Evolutionary conservation across 1,284 basidiomycete species (phyloP).

Genomic region (Cutaneotrichosporon spelunceum): DNA sequence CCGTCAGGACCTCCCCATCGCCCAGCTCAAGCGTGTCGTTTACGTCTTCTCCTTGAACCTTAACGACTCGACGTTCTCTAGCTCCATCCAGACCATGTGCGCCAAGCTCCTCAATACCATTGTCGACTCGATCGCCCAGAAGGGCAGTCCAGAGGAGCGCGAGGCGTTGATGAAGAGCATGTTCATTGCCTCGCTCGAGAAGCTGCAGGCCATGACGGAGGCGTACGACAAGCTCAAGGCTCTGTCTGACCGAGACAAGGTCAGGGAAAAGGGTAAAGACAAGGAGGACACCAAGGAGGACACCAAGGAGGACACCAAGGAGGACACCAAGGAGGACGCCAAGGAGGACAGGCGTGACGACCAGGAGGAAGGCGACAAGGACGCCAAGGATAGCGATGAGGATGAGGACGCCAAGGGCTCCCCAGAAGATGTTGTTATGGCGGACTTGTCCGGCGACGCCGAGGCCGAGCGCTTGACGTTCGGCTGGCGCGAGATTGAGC

Average conservation of each 20-base stretch:
- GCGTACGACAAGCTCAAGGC: conserved; percentile 57
- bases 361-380: conserved; percentile 2
- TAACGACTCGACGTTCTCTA: conserved; percentile 81
- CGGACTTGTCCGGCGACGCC: conserved; percentile 27
- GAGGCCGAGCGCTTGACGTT: conserved; percentile 38
- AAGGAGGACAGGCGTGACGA: conserved; percentile 3
- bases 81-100: conserved; percentile 83
- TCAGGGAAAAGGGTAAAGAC: conserved; percentile 46
- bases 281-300: conserved; percentile 18
- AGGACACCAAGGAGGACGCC: neutral
- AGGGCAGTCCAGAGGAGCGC: conserved; percentile 67
- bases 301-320: neutral
- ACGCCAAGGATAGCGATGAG: conserved; percentile 1
- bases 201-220: conserved; percentile 74
- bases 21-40: conserved; percentile 76
- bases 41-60: conserved; percentile 83
- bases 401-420: conserved; percentile 3
- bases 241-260: conserved; percentile 42
- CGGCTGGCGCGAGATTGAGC: conserved; percentile 64
- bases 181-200: conserved; percentile 80
- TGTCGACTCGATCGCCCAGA: conserved; percentile 74
- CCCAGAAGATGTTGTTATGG: conserved; percentile 22
- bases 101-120: conserved; percentile 91
- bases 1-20: conserved; percentile 72
- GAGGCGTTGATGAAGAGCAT: conserved; percentile 68